Conservation (phyloP, 2,329 filamentous ascomycete genomes). For the Talaromyces sp. region DNA sequence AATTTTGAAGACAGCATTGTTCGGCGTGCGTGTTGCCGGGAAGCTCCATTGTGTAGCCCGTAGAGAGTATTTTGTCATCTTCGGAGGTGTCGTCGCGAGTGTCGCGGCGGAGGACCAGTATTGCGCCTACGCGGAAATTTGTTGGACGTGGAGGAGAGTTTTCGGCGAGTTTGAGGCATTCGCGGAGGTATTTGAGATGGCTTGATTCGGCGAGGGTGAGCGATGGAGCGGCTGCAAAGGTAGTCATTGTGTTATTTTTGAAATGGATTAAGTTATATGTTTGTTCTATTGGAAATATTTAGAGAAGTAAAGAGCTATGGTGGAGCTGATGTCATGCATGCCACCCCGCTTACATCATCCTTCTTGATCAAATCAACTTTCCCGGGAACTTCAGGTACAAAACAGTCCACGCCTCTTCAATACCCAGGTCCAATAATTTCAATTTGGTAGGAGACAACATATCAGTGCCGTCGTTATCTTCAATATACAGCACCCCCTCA, state of each 20-base stretch:
- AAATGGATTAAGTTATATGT: background rate
- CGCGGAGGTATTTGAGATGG: constrained; percentile 57
- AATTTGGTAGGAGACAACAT: background rate
- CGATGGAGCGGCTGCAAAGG: constrained; percentile 14
- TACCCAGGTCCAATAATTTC: background rate
- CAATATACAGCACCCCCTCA: background rate
- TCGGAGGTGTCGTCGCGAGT: constrained; percentile 21
- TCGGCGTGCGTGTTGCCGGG: constrained; percentile 94
- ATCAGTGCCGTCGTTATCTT: background rate
- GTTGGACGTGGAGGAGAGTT: constrained; percentile 81
- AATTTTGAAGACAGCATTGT: constrained; percentile 82
- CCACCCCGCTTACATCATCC: constrained; percentile 7
- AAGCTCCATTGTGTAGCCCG: constrained; percentile 87
- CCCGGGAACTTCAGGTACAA: constrained; percentile 5
- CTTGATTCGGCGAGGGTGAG: constrained; percentile 23
- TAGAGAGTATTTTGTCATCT: constrained; percentile 60
- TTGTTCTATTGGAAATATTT: background rate
- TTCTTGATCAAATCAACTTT: background rate
- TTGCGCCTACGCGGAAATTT: constrained; percentile 91
- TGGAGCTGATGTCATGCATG: constrained; percentile 2
- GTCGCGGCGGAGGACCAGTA: constrained; percentile 58
- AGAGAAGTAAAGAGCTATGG: background rate
- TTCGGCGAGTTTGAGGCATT: constrained; percentile 71
- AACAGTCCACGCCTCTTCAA: constrained; percentile 3
- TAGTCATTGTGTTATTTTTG: constrained; percentile 12